Base-by-base conservation (phyloP, 345 rosid genomes). In the Erysimum cheiranthoides region DNA sequence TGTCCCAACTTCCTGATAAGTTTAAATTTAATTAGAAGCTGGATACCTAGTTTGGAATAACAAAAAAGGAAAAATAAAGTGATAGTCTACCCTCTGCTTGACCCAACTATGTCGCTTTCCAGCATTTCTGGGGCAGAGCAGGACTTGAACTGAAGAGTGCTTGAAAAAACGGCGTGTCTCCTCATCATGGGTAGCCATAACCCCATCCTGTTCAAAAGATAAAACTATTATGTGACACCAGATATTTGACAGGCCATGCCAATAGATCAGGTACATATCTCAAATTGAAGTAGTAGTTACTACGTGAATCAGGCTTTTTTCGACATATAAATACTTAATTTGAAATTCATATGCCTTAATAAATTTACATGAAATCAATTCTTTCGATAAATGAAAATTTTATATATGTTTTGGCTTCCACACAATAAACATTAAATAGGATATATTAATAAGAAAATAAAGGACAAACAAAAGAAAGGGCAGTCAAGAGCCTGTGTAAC, bases 161-260 rank as follows among this genome's bases (percentile, higher is more conserved):
- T 95, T 95, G 77, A 95, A 95, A 77, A 89, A 92, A 9, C 89
- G 87, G 4, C 97, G 96, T 57, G 98, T 92, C 85, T 95, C 99
- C 80, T 95, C 99, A 77, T 95, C 99, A 75, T 95, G 99, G 25
- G 99, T 95, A 51, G 71, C 84, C 99, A 95, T 95, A 62, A 90
- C 78, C 18, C 99, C 99, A 88, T 90, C 98, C 98, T 94, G 84
- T 58, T 17, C 67, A 73, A 65, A 42, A 39, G 21, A 16, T 28
- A 10, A 21, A 21, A 17, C 18, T 38, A 72, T 34, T 35, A 43
- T 46, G 58, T 45, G 58, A 47, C 35, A 27, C 58, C 46, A 46
- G 13, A 59, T 2, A 59, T 21, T 21, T 71, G 58, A 35, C 60
- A 61, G 35, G 49, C 40, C 25, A 13, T 16, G 32, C 65, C 40